Conservation (phyloP, 2,329 filamentous ascomycete species). For the Phoma sp. region DNA sequence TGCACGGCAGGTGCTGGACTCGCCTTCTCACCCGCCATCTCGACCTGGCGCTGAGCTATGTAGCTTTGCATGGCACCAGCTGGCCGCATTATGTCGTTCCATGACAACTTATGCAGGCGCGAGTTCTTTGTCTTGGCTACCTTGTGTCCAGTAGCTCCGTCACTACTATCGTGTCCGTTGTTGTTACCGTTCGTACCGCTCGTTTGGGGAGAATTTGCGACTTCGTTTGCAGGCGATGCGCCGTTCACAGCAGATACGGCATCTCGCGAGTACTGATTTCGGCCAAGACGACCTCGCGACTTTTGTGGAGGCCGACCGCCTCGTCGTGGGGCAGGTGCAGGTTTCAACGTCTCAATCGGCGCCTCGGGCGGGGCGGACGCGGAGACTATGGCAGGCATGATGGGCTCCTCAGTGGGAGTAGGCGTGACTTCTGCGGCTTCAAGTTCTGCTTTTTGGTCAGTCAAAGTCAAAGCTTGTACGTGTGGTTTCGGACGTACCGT, state of each 20-base stretch:
- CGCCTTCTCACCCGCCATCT: slow-evolving; percentile 70
- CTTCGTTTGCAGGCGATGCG: slow-evolving; percentile 40
- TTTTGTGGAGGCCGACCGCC: slow-evolving; percentile 46
- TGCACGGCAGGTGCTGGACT: slow-evolving; percentile 36
- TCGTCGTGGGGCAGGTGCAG: slow-evolving; percentile 39
- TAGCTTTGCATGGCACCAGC: slow-evolving; percentile 87
- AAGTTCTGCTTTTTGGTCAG: slow-evolving; percentile 36
- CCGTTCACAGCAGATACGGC: slow-evolving; percentile 42
- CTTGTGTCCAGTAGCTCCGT: slow-evolving; percentile 61
- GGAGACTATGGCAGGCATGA: slow-evolving; percentile 26
- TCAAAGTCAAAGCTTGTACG: slow-evolving; percentile 22
- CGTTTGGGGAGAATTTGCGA: slow-evolving; percentile 40
- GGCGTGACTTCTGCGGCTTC: slow-evolving; percentile 36
- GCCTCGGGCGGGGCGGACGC: slow-evolving; percentile 38
- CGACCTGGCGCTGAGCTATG: slow-evolving; percentile 86
- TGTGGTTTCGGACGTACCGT: slow-evolving; percentile 63
- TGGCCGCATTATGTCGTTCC: slow-evolving; percentile 87
- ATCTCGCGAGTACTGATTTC: slow-evolving; percentile 49
- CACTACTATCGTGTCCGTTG: slow-evolving; percentile 58
- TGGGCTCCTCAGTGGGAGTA: slow-evolving; percentile 37
- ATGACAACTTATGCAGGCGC: slow-evolving; percentile 68
- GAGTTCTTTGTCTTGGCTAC: slow-evolving; percentile 66
- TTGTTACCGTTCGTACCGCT: slow-evolving; percentile 40
- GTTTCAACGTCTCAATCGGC: slow-evolving; percentile 32
- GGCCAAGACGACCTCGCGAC: slow-evolving; percentile 42